These are phyloP conservation scores for Anthoceros angustus DNA, from an alignment of 225 moss, liverwort and hornwort species.

Conservation along the genomic window DNA sequence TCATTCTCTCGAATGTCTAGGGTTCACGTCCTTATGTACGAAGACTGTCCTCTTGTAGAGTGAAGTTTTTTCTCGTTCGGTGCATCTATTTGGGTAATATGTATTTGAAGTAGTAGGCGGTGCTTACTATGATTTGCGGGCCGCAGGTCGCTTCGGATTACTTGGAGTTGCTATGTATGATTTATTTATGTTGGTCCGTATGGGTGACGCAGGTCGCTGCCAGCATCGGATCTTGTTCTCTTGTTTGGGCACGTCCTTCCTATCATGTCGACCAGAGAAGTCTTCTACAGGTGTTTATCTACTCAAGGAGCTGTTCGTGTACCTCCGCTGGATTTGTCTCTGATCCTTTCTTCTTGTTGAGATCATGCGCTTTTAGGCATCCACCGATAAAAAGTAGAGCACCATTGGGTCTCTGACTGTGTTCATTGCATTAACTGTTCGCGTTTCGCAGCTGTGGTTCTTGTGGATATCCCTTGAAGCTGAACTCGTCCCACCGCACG, in stretches of 20 bases:
- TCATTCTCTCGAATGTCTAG: background rate
- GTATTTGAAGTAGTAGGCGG: too few species aligned
- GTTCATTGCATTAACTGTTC: background rate
- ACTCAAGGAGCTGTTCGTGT: background rate
- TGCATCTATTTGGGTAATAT: too few species aligned
- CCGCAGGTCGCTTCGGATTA: too few species aligned
- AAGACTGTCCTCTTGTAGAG: too few species aligned
- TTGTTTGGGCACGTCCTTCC: background rate
- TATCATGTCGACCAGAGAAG: background rate
- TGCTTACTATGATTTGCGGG: too few species aligned
- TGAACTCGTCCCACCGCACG: slow-evolving; percentile 24
- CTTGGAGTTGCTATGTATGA: too few species aligned
- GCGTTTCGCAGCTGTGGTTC: slow-evolving; percentile 24
- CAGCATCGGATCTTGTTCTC: background rate
- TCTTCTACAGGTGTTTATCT: slow-evolving; percentile 2
- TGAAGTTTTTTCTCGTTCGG: too few species aligned
- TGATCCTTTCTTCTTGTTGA: background rate
- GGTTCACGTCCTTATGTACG: too few species aligned
- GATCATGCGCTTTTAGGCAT: background rate
- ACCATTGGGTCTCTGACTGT: too few species aligned
- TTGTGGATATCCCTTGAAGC: slow-evolving; percentile 29
- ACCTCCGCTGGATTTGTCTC: background rate
- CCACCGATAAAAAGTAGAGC: too few species aligned
- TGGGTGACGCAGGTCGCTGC: background rate
- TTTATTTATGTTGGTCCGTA: too few species aligned